Base-by-base conservation (phyloP, 2,329 filamentous ascomycete genomes). In the Xylaria sp. region DNA sequence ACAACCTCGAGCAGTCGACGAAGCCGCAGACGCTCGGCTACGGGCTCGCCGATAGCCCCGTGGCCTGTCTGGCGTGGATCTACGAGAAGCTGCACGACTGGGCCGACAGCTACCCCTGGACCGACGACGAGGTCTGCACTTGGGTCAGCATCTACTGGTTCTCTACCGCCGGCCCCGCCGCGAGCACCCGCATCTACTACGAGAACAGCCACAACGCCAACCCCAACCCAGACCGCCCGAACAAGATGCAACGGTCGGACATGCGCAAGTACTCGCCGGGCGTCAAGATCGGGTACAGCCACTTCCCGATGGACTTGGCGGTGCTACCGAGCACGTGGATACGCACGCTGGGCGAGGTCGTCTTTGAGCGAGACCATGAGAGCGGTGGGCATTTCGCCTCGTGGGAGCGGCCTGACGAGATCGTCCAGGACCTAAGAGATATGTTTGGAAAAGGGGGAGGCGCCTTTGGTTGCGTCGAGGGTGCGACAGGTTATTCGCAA, bases 1-100 rank as follows among this genome's bases (percentile, higher is more conserved):
- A 92, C 72, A 80, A 83, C 64, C 62, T 80, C 1, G 75, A 84
- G 61, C 89, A 92, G 68, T 76, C 77, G 11, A 92, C 90, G 0
- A 88, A 89, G 59, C 91, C 91, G 0, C 86, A 91, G 53, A 94
- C 91, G 0, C 71, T 93, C 0, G 88, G 87, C 0, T 91, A 91
- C 69, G 86, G 81, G 0, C 79, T 93, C 3, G 81, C 85, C 0
- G 90, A 93, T 71, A 88, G 84, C 6, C 91, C 91, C 0, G 84
- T 91, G 0, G 89, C 84, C 0, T 77, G 92, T 3, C 79, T 94
- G 1, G 85, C 89, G 0, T 95, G 91, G 91, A 87, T 94, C 33
- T 90, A 90, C 67, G 91, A 94, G 76, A 94, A 94, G 72, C 77
- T 94, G 37, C 85, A 89, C 67, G 87, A 90, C 68, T 94, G 90